Evolutionary conservation across 768 basidiomycete species (phyloP), one percentile per base, ranked within the genome.

Genomic region (Suillus discolor): DNA sequence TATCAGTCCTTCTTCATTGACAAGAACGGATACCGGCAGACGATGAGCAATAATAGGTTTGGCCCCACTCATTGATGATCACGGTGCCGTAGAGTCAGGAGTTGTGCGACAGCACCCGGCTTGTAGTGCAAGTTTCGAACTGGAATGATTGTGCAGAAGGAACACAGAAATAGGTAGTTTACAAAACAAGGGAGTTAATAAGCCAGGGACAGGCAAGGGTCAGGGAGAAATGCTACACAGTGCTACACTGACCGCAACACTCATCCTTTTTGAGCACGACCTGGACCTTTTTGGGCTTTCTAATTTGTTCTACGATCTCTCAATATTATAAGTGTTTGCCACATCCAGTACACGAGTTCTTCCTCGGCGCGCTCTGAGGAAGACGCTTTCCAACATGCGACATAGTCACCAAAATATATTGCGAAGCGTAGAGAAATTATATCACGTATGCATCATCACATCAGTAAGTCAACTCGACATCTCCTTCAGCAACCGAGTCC

Each of bases 401-500:
- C 49, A 61, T 65, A 68, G 61, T 69, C 55, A 68, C 70, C 66
- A 34, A 47, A 60, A 55, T 67, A 64, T 68, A 77, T 72, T 75
- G 77, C 72, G 71, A 78, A 68, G 67, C 39, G 36, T 68, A 70
- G 72, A 67, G 63, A 65, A 62, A 25, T 59, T 45, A 62, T 13
- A 66, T 69, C 69, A 71, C 31, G 63, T 66, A 65, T 72, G 65
- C 68, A 61, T 64, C 51, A 64, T 36, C 57, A 75, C 66, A 62
- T 79, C 67, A 80, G 64, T 80, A 80, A 38, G 78, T 77, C 71
- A 89, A 75, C 73, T 89, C 87, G 72, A 87, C 85, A 76, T 87
- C 89, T 45, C 85, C 90, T 83, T 92, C 92, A 36, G 94, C 92
- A 69, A 94, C 93, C 75, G 92, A 81, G 81, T 98, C 96, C 89